These are phyloP conservation scores for Apiotrichum porosum DNA, from an alignment of 1,284 basidiomycete genomes.

Conservation along the genomic window DNA sequence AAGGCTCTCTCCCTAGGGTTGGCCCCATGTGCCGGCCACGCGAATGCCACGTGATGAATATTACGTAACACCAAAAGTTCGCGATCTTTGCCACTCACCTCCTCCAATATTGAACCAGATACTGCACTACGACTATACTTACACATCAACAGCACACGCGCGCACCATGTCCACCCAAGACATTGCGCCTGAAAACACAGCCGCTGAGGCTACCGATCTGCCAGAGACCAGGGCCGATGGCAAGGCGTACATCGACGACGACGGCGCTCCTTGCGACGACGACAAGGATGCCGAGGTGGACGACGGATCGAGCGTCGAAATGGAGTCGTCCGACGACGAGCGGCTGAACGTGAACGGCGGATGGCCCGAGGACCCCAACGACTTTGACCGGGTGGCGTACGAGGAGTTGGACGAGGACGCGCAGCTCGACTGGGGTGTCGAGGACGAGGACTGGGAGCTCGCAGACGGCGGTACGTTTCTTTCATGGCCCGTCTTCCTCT, in stretches of 20 bases:
- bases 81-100: constrained; percentile 3
- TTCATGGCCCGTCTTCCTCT: neutral
- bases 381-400: constrained; percentile 3
- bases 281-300: constrained; percentile 3
- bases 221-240: constrained; percentile 18
- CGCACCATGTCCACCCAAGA: no score
- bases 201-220: neutral
- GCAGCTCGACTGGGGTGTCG: constrained; percentile 54
- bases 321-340: constrained; percentile 11
- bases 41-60: no score
- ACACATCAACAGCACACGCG: no score
- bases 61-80: constrained; percentile 4
- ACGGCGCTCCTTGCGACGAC: neutral
- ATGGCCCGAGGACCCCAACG: constrained; percentile 1
- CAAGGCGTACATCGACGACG: constrained; percentile 26
- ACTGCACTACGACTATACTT: no score
- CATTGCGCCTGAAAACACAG: no score
- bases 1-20: no score
- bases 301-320: constrained; percentile 31
- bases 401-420: constrained; percentile 23
- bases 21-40: no score
- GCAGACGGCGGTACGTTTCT: constrained; percentile 55
- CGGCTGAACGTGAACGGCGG: neutral
- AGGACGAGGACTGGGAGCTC: constrained; percentile 90
- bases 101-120: no score